phyloP scores from a whole-genome alignment of 805 yeast genomes.

The Clavispora santaluciae region DNA sequence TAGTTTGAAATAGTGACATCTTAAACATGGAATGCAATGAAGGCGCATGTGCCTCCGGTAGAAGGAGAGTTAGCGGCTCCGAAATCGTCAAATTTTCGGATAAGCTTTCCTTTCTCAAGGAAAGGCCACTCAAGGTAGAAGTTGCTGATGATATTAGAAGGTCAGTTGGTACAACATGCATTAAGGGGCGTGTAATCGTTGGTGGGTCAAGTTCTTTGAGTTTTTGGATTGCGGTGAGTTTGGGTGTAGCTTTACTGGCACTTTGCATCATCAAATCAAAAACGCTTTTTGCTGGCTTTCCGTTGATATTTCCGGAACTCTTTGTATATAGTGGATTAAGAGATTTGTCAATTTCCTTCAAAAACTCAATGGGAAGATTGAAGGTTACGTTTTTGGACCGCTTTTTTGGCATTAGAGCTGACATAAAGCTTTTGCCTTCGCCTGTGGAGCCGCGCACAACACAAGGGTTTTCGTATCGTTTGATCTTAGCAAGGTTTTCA shows the following conservation, averaged over 20 bases:
- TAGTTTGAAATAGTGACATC: background rate
- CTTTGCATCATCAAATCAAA: conserved; percentile 38
- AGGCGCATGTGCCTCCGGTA: background rate
- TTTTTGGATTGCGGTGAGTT: conserved; percentile 28
- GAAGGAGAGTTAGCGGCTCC: background rate
- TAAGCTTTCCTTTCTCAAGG: background rate
- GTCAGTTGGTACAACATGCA: conserved; percentile 28
- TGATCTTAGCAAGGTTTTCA: conserved; percentile 20
- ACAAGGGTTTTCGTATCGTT: conserved; percentile 25
- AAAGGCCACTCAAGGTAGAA: background rate
- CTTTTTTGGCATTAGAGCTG: conserved; percentile 7
- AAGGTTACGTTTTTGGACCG: conserved; percentile 11
- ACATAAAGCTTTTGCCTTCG: background rate
- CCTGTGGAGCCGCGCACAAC: conserved; percentile 22
- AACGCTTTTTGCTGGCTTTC: conserved; percentile 17
- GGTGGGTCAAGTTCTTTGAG: conserved; percentile 32
- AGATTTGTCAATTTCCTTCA: conserved; percentile 7
- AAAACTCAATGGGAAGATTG: conserved; percentile 4
- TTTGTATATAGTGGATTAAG: conserved; percentile 13
- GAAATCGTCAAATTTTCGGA: too few relatives aligned
- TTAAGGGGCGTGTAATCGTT: conserved; percentile 18
- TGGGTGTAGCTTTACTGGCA: conserved; percentile 20
- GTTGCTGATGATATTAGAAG: too few relatives aligned
- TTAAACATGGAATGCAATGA: background rate
- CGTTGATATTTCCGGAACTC: conserved; percentile 9